Percentiles rank a stretch among this genome's conserved stretches.
These are phyloP conservation scores for Colletotrichum echinochloae DNA, from an alignment of 2,329 filamentous ascomycete genomes.

Conservation along the genomic window DNA sequence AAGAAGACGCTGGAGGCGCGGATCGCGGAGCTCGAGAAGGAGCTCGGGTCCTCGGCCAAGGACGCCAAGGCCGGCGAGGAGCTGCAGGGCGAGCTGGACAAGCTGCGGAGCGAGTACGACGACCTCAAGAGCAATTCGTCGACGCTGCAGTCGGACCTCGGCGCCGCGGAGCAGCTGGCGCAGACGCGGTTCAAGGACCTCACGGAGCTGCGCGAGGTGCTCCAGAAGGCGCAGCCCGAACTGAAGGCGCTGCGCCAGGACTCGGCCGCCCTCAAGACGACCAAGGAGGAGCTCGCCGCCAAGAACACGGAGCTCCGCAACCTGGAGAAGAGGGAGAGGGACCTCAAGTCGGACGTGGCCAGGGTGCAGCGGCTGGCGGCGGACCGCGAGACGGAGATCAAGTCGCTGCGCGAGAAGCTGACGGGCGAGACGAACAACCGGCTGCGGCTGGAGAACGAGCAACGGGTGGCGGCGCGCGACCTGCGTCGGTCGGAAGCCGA, in stretches of 20 bases:
- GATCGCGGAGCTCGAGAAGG: slow-evolving; percentile 77
- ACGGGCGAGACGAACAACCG: slow-evolving; percentile 78
- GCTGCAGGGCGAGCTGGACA: slow-evolving; percentile 71
- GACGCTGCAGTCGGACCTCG: slow-evolving; percentile 83
- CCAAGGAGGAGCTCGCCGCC: slow-evolving; percentile 78
- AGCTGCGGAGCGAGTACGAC: slow-evolving; percentile 67
- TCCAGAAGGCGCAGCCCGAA: slow-evolving; percentile 90
- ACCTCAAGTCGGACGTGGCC: slow-evolving; percentile 80
- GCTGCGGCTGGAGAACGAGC: slow-evolving; percentile 81
- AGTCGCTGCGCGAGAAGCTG: slow-evolving; percentile 81
- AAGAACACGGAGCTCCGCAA: slow-evolving; percentile 73
- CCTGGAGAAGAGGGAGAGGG: slow-evolving; percentile 86
- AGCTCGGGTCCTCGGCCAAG: slow-evolving; percentile 63
- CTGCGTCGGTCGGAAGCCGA: slow-evolving; percentile 82
- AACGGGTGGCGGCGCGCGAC: slow-evolving; percentile 79
- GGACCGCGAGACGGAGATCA: slow-evolving; percentile 83
- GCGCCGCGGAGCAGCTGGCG: slow-evolving; percentile 86
- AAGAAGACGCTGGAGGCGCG: slow-evolving; percentile 73
- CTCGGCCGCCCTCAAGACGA: slow-evolving; percentile 76
- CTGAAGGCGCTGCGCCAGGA: slow-evolving; percentile 83
- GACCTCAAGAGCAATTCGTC: slow-evolving; percentile 77
- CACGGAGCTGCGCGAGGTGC: slow-evolving; percentile 79
- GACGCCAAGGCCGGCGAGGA: slow-evolving; percentile 61
- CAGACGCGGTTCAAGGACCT: slow-evolving; percentile 90
- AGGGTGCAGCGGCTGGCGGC: slow-evolving; percentile 76